Evolutionary conservation across 148 eudicot species (phyloP).

Genomic region (Rhododendron mucronatum): DNA sequence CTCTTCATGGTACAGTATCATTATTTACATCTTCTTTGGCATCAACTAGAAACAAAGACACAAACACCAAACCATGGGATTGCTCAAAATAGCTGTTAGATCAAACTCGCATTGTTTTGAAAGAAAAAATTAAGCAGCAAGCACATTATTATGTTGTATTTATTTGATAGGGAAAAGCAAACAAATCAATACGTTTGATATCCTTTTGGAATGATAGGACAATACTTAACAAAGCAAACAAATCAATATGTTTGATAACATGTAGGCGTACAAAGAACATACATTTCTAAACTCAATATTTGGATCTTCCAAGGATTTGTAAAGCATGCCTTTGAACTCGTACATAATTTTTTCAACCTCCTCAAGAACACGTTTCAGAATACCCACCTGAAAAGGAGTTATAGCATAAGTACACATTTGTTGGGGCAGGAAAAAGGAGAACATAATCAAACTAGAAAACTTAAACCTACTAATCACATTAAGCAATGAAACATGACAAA

Average conservation of each 20-base stretch:
- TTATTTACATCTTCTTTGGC: not conserved
- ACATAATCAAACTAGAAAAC: not conserved
- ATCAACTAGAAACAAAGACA: not conserved
- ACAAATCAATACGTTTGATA: not conserved
- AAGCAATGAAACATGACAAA: not conserved
- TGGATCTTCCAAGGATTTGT: conserved; percentile 95
- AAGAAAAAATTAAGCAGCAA: not conserved
- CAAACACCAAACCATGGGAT: not conserved
- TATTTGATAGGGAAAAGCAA: not conserved
- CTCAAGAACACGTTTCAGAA: conserved; percentile 94
- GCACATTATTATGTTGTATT: not conserved
- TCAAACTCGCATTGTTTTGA: not conserved
- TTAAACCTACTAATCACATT: too few relatives aligned
- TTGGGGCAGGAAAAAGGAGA: not conserved
- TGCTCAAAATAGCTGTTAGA: not conserved
- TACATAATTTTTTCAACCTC: conserved; percentile 98
- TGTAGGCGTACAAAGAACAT: conserved; percentile 5
- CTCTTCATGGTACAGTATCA: not conserved
- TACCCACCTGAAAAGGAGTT: conserved; percentile 67
- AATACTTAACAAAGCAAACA: not conserved
- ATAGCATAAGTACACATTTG: conserved; percentile 3
- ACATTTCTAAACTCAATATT: conserved; percentile 74
- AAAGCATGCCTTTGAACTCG: conserved; percentile 86
- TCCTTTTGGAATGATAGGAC: not conserved
- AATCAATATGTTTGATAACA: not conserved